Evolutionary conservation across 2,329 filamentous ascomycete genomes (phyloP).

Genomic region (Alternaria conjuncta): DNA sequence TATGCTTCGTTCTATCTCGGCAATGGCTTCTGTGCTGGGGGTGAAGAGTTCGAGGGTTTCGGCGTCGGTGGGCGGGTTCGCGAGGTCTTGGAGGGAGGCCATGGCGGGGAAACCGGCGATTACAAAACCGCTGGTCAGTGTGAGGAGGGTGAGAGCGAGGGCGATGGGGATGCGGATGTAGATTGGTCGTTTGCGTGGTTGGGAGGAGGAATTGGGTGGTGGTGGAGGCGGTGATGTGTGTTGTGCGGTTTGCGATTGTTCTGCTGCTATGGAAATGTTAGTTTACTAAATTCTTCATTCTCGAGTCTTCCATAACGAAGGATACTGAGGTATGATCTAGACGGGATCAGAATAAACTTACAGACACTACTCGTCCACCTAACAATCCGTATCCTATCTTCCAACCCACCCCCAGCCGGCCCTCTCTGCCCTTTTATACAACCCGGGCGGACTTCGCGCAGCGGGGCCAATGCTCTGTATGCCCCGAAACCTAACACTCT

Average conservation of each 20-base stretch:
- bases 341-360: constrained; percentile 12
- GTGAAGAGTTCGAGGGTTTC: constrained; percentile 74
- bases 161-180: constrained; percentile 51
- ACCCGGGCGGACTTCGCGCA: constrained; percentile 30
- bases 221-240: constrained; percentile 11
- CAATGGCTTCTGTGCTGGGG: constrained; percentile 58
- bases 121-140: constrained; percentile 62
- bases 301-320: neutral
- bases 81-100: constrained; percentile 56
- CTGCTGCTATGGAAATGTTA: neutral
- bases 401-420: constrained; percentile 4
- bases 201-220: neutral
- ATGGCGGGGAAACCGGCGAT: constrained; percentile 64
- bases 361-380: constrained; percentile 24
- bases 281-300: neutral
- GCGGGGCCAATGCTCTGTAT: constrained; percentile 10
- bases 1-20: constrained; percentile 74
- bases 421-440: constrained; percentile 21
- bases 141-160: constrained; percentile 56
- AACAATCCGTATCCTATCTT: neutral
- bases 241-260: constrained; percentile 8
- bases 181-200: constrained; percentile 25
- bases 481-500: neutral
- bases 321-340: accelerated
- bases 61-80: constrained; percentile 69